Percentiles rank a stretch among this genome's conserved stretches.
Conservation (phyloP, 1,139 yeast genomes). For the Yamadazyma mexicana region DNA sequence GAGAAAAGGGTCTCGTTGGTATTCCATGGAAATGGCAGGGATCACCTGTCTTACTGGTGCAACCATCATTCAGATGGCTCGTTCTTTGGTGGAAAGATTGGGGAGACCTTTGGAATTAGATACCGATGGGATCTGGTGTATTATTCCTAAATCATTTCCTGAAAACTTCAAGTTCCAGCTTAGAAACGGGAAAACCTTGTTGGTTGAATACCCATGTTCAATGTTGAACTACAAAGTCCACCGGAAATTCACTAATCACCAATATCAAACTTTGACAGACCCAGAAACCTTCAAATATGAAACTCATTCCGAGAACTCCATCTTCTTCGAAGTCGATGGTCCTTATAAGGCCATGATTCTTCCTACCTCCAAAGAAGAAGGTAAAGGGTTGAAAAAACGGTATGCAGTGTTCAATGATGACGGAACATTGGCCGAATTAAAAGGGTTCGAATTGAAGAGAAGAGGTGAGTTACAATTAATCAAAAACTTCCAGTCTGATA, state of each 20-base stretch:
- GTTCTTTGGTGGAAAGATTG: conserved; percentile 86
- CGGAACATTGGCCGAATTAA: conserved; percentile 90
- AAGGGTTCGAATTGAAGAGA: conserved; percentile 95
- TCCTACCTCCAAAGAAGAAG: conserved; percentile 97
- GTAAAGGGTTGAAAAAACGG: conserved; percentile 92
- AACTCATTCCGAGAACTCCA: conserved; percentile 85
- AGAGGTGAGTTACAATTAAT: conserved; percentile 94
- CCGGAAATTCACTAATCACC: conserved; percentile 86
- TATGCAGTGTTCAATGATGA: conserved; percentile 97
- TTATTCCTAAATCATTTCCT: conserved; percentile 88
- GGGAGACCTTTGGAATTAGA: conserved; percentile 96
- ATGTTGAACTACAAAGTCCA: conserved; percentile 95
- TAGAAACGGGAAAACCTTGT: conserved; percentile 74
- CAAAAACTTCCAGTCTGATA: conserved; percentile 92
- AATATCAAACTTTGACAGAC: conserved; percentile 85
- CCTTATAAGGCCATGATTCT: conserved; percentile 97
- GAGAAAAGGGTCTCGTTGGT: conserved; percentile 99
- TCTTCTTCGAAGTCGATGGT: conserved; percentile 97
- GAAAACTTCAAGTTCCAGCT: conserved; percentile 75
- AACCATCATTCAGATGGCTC: conserved; percentile 95
- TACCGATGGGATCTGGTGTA: conserved; percentile 99
- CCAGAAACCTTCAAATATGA: conserved; percentile 66
- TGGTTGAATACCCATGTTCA: conserved; percentile 90
- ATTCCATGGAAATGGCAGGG: conserved; percentile 99
- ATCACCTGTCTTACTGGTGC: conserved; percentile 98